These are phyloP conservation scores for Saccharomycopsis sp. DNA, from an alignment of 805 yeast species.

Conservation along the genomic window DNA sequence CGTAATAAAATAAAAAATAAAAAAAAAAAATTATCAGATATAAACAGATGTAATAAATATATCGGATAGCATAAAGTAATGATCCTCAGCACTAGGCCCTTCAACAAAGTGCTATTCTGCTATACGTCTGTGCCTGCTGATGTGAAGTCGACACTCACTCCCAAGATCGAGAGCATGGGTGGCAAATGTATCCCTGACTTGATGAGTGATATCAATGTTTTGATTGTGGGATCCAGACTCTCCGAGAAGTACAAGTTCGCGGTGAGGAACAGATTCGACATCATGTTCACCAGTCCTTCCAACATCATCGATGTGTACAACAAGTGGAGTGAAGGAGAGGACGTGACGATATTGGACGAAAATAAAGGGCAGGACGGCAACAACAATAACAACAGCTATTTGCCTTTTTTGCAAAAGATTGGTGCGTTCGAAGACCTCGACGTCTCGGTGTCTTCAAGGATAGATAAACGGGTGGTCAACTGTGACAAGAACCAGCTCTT, in stretches of 20 bases:
- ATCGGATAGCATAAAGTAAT: too few species aligned
- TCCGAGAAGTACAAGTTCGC: slow-evolving; percentile 49
- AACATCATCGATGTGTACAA: slow-evolving; percentile 37
- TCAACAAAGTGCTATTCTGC: slow-evolving; percentile 18
- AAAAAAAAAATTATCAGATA: too few species aligned
- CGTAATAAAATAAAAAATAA: too few species aligned
- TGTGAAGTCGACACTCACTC: slow-evolving; percentile 25
- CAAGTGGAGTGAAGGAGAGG: slow-evolving; percentile 47
- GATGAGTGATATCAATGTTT: slow-evolving; percentile 41
- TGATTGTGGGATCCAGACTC: slow-evolving; percentile 43
- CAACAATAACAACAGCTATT: slow-evolving; percentile 23
- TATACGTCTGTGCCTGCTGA: slow-evolving; percentile 21
- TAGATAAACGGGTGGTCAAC: slow-evolving; percentile 22
- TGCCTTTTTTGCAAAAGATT: slow-evolving; percentile 23
- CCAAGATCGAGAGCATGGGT: slow-evolving; percentile 36
- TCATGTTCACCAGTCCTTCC: slow-evolving; percentile 43
- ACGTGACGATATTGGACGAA: slow-evolving; percentile 24
- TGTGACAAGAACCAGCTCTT: slow-evolving; percentile 28
- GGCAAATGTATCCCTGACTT: slow-evolving; percentile 39
- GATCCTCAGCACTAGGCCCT: slow-evolving; percentile 13
- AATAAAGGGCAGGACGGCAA: neutral
- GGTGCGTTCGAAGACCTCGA: slow-evolving; percentile 37
- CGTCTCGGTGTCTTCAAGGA: slow-evolving; percentile 33
- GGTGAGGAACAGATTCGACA: slow-evolving; percentile 37
- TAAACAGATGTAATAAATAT: neutral